A percentile compares a stretch with the other conserved stretches of the same genome.
These are phyloP conservation scores for Lecanoromycetidae sp. DNA, from an alignment of 2,329 filamentous ascomycete species.

Conservation along the genomic window DNA sequence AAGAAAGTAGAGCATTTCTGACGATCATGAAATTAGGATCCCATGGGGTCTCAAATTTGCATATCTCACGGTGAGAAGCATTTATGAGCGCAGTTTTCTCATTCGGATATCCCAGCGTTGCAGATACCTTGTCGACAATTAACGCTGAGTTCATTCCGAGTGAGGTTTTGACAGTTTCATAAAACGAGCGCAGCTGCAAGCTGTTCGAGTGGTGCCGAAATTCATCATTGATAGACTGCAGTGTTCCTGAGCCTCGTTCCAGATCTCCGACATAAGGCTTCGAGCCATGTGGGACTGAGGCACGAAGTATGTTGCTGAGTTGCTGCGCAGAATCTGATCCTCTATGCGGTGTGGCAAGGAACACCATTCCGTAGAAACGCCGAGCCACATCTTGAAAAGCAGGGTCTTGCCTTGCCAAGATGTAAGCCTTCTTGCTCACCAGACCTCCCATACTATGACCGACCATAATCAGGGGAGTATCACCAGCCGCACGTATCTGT, in stretches of 20 bases:
- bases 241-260: constrained; percentile 19
- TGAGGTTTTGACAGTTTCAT: constrained; percentile 24
- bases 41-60: constrained; percentile 25
- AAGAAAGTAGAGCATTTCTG: constrained; percentile 22
- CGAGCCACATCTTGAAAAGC: constrained; percentile 2
- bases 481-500: not conserved
- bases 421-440: constrained; percentile 29
- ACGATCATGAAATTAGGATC: constrained; percentile 27
- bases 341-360: constrained; percentile 25
- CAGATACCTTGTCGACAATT: constrained; percentile 26
- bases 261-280: constrained; percentile 27
- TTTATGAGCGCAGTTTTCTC: not conserved
- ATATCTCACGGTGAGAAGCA: constrained; percentile 28
- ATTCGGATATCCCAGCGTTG: constrained; percentile 22
- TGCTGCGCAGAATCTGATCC: constrained; percentile 21
- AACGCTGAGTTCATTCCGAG: constrained; percentile 15
- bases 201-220: constrained; percentile 24
- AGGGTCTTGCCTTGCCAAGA: constrained; percentile 26
- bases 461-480: constrained; percentile 25
- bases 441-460: constrained; percentile 32
- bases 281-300: constrained; percentile 17
- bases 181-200: constrained; percentile 28
- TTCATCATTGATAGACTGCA: constrained; percentile 26
- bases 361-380: constrained; percentile 17
- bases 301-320: constrained; percentile 25